Base-by-base conservation (phyloP, 331 rosid genomes). In the Quercus phellos region DNA sequence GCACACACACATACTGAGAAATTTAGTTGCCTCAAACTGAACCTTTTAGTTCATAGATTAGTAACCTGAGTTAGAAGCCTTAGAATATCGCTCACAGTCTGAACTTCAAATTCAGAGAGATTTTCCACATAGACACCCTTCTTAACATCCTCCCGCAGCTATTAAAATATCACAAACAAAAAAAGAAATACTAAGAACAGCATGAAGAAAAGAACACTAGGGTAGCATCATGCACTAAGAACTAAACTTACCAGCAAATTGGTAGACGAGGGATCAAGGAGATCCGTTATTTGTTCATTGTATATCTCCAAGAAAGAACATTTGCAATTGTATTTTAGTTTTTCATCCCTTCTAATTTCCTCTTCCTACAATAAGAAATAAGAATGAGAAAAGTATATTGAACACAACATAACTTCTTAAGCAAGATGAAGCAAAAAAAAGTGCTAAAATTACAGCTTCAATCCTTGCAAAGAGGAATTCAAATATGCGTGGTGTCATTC, bases 391-490 rank as follows among this genome's bases (percentile, higher is more conserved):
- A 38, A 54, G 59, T 60, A 61, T 22, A 35, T 4, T 72, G 10
- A 77, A 51, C 63, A 78, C 55, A 71, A 18, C 30, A 13, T 13
- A 50, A 24, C 8, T 60, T 56, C 58, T 73, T 50, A 17, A 60
- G 27, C 80, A 77, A 71, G 34, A 70, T 80, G 61, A 78, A 80
- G 51, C 54, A n/a, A 76, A 38, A 38, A 73, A 19, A 56, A 18
- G 42, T n/a, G 64, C 78, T 24, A 67, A 81, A 64, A n/a, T 92
- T 95, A 95, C 99, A 55, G 98, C 98, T 85, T 91, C 98, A 66
- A 95, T 95, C 92, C 99, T 88, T 22, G 99, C 99, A 86, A 95
- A 95, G 73, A 95, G 83, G 85, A 92, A 95, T 86, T 95, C 99
- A 76, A 95, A 95, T 78, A 95, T 85, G 26, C 97, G 96, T 16